phyloP scores from a whole-genome alignment of 1,139 yeast genomes.

The Hansenula lynferdii region DNA sequence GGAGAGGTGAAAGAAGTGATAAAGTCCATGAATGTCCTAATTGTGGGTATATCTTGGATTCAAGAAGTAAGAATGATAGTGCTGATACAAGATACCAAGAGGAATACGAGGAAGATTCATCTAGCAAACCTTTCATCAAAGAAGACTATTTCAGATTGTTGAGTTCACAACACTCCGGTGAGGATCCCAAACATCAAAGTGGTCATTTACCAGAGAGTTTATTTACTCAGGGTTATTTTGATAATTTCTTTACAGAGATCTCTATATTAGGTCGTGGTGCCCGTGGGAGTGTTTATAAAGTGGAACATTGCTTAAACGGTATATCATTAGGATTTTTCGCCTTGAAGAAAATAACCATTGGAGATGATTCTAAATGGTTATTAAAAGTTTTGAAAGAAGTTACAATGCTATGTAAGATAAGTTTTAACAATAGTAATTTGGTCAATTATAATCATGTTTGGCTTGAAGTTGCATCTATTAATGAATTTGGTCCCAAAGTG shows the following conservation, averaged over 20 bases:
- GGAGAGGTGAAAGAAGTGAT: too few species aligned
- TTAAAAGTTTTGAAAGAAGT: slow-evolving; percentile 76
- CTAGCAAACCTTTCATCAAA: too few species aligned
- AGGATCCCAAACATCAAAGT: too few species aligned
- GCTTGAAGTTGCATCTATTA: slow-evolving; percentile 69
- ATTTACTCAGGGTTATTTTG: slow-evolving; percentile 73
- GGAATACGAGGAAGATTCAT: too few species aligned
- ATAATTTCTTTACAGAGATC: slow-evolving; percentile 55
- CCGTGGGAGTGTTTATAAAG: slow-evolving; percentile 78
- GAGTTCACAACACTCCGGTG: too few species aligned
- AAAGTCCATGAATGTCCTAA: neutral
- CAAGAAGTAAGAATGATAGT: too few species aligned
- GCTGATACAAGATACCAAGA: too few species aligned
- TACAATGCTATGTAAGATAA: slow-evolving; percentile 44
- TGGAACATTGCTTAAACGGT: slow-evolving; percentile 71
- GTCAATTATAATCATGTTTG: slow-evolving; percentile 89
- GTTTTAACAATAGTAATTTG: slow-evolving; percentile 53
- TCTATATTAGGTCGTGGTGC: slow-evolving; percentile 72
- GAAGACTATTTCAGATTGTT: slow-evolving; percentile 1
- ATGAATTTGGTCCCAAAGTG: slow-evolving; percentile 52
- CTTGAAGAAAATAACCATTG: slow-evolving; percentile 77
- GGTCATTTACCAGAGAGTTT: neutral
- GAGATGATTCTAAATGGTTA: slow-evolving; percentile 64
- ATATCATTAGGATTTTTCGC: slow-evolving; percentile 77
- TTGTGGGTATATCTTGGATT: neutral